Evolutionary conservation across 1,284 basidiomycete genomes (phyloP).

Genomic region (Irpex sp.): DNA sequence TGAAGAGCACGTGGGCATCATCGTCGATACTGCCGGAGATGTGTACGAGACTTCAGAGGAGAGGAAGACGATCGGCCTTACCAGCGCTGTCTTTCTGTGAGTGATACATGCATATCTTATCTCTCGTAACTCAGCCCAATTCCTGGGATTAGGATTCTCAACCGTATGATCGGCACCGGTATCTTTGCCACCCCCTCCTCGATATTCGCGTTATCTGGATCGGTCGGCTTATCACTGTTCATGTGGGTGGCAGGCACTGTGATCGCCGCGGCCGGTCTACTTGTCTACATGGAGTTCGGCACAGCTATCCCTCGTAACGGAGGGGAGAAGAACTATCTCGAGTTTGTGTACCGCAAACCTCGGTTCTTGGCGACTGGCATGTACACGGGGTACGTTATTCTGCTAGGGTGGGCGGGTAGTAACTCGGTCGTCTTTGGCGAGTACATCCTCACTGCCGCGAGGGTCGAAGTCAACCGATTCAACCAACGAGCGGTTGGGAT

Average conservation of each 20-base stretch:
- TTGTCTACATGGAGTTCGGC: slow-evolving; percentile 56
- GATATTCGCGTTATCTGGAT: slow-evolving; percentile 40
- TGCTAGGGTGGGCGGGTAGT: slow-evolving; percentile 47
- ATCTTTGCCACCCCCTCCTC: slow-evolving; percentile 33
- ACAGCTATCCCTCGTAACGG: slow-evolving; percentile 30
- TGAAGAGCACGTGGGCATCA: background rate
- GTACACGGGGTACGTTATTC: slow-evolving; percentile 17
- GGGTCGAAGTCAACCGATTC: slow-evolving; percentile 15
- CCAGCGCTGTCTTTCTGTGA: background rate
- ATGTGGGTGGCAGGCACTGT: slow-evolving; percentile 55
- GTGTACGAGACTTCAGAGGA: background rate
- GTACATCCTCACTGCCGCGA: slow-evolving; percentile 45
- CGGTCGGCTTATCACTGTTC: slow-evolving; percentile 50
- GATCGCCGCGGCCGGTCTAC: slow-evolving; percentile 48
- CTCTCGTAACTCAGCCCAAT: background rate
- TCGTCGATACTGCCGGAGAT: background rate
- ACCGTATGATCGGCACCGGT: slow-evolving; percentile 38
- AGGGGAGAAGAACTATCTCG: slow-evolving; percentile 55
- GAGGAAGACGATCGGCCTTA: background rate
- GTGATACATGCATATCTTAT: background rate
- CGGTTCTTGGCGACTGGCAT: slow-evolving; percentile 53
- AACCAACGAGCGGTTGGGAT: slow-evolving; percentile 27
- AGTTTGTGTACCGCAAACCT: slow-evolving; percentile 48
- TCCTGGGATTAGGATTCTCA: slow-evolving; percentile 27
- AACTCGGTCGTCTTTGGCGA: slow-evolving; percentile 58